These are phyloP conservation scores for Diaporthe citrichinensis DNA, from an alignment of 2,329 filamentous ascomycete genomes.

Conservation along the genomic window DNA sequence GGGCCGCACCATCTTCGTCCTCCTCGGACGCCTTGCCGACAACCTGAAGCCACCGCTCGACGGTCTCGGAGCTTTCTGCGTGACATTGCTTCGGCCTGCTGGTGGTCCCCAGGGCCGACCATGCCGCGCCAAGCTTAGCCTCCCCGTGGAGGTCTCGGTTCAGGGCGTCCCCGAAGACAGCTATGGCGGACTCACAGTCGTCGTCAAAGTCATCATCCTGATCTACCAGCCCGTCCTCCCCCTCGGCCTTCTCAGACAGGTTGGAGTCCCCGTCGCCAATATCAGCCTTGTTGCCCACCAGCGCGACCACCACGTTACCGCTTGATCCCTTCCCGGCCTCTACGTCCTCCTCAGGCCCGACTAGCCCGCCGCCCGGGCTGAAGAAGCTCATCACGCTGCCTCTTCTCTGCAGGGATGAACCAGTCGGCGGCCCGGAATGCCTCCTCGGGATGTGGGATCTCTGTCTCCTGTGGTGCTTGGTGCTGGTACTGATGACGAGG, in stretches of 20 bases:
- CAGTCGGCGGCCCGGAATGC: not conserved
- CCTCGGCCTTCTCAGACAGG: not conserved
- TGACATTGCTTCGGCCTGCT: not conserved
- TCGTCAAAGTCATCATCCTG: not conserved
- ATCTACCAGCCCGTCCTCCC: not conserved
- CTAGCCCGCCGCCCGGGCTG: not conserved
- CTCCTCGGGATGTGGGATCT: conserved; percentile 21
- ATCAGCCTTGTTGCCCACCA: conserved; percentile 80
- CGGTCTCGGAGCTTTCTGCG: not conserved
- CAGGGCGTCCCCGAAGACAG: conserved; percentile 5
- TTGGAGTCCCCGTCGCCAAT: conserved; percentile 50
- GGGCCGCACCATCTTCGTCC: not conserved
- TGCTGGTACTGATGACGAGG: not conserved
- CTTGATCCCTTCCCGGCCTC: conserved; percentile 33
- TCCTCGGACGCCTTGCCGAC: not conserved
- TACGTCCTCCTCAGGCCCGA: not conserved
- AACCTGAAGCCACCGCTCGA: conserved; percentile 9
- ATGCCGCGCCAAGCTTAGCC: not conserved
- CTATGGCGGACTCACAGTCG: conserved; percentile 20
- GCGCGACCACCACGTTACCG: conserved; percentile 68
- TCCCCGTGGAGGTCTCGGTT: not conserved
- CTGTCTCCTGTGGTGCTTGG: conserved; percentile 36
- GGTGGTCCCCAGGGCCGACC: not conserved
- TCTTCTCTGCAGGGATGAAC: not conserved
- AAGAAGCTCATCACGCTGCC: conserved; percentile 13